A percentile compares a stretch with the other conserved stretches of the same genome.
These are phyloP conservation scores for Aspergillus fijiensis DNA, from an alignment of 2,329 filamentous ascomycete species.

Conservation along the genomic window DNA sequence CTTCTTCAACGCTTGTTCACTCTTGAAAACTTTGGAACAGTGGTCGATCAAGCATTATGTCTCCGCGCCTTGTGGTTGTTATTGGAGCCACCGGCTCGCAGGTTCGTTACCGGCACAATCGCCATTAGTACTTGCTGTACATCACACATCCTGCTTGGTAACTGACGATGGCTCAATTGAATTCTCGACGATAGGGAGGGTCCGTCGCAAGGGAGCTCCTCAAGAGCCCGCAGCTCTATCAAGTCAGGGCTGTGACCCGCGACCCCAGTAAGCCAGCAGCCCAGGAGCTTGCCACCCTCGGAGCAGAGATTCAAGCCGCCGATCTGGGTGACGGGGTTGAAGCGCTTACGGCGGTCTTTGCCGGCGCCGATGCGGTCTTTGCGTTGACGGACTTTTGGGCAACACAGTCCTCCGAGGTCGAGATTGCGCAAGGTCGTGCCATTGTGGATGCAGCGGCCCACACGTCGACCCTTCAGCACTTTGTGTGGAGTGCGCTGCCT, in stretches of 20 bases:
- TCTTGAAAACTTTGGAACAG: too few species aligned
- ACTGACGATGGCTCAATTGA: neutral
- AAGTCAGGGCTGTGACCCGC: constrained; percentile 50
- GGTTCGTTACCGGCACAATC: neutral
- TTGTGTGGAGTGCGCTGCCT: constrained; percentile 15
- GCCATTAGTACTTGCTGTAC: neutral
- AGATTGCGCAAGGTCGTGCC: constrained; percentile 11
- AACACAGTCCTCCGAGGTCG: constrained; percentile 9
- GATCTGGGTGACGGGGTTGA: constrained; percentile 15
- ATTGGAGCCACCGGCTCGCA: constrained; percentile 17
- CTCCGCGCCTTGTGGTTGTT: constrained; percentile 10
- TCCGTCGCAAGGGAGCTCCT: constrained; percentile 49
- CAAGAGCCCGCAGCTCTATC: constrained; percentile 44
- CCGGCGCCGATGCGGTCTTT: constrained; percentile 10
- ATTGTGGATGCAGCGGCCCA: constrained; percentile 14
- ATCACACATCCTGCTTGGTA: too few species aligned
- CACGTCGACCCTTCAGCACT: constrained; percentile 7
- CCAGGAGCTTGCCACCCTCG: constrained; percentile 21
- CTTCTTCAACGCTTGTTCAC: too few species aligned
- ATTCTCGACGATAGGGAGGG: constrained; percentile 37
- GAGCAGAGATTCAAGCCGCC: constrained; percentile 21
- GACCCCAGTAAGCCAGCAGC: constrained; percentile 32
- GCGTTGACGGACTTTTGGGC: constrained; percentile 18
- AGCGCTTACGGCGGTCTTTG: constrained; percentile 5
- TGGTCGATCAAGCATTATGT: neutral